phyloP scores from a whole-genome alignment of 306 rosid genomes.

The Calophaca sinica region DNA sequence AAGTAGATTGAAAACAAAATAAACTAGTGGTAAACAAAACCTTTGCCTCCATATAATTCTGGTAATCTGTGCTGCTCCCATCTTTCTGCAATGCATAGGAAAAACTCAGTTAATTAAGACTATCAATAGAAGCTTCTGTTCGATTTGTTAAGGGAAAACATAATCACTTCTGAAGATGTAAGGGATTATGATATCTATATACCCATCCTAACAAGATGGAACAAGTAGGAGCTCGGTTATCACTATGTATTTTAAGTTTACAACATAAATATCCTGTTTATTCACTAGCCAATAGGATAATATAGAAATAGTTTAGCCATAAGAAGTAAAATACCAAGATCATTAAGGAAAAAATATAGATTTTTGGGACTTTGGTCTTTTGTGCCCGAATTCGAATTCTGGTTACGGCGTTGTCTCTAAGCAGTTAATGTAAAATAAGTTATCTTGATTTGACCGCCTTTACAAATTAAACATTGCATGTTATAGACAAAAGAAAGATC shows the following conservation, averaged over 20 bases:
- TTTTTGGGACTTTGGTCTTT: background rate
- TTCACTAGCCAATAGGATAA: constrained; percentile 7
- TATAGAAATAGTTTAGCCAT: constrained; percentile 9
- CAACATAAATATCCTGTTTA: background rate
- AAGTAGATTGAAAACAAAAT: constrained; percentile 11
- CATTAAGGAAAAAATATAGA: background rate
- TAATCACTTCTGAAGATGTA: constrained; percentile 31
- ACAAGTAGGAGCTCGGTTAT: constrained; percentile 27
- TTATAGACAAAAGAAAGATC: constrained; percentile 23
- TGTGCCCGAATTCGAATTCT: constrained; percentile 2
- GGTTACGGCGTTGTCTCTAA: background rate
- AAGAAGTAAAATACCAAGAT: background rate
- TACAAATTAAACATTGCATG: background rate
- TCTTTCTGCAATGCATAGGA: constrained; percentile 69
- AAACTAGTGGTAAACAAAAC: constrained; percentile 51
- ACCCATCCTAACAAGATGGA: no score
- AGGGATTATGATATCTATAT: background rate
- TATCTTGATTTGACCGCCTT: background rate
- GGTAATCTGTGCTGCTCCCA: constrained; percentile 81
- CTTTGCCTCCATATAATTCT: constrained; percentile 85
- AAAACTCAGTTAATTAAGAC: constrained; percentile 25
- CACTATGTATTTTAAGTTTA: background rate
- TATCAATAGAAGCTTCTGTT: background rate
- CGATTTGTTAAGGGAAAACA: constrained; percentile 12
- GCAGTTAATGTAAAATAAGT: no score